Conservation (phyloP, 495 filamentous ascomycete genomes). For the Wilcoxina mikolae region DNA sequence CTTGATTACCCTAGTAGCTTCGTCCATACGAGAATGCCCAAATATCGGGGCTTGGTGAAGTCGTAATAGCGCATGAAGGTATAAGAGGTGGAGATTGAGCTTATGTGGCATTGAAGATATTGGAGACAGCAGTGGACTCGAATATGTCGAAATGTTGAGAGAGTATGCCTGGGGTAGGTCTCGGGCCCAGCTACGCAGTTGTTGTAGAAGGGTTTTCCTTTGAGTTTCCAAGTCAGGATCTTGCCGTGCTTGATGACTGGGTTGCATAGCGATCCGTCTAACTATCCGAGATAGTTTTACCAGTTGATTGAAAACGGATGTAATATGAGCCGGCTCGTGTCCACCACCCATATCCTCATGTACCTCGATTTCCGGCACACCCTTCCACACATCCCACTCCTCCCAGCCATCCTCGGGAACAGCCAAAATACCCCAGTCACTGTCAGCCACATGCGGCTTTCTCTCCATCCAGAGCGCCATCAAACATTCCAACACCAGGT, state of each 20-base stretch:
- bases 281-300: conserved; percentile 7
- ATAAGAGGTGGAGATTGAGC: conserved; percentile 12
- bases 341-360: background rate
- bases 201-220: conserved; percentile 1
- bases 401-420: conserved; percentile 50
- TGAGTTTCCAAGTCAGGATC: background rate
- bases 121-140: background rate
- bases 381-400: conserved; percentile 56
- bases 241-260: background rate
- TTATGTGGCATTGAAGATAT: conserved; percentile 5
- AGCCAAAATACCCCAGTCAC: conserved; percentile 35
- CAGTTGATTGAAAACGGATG: conserved; percentile 13
- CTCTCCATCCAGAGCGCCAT: conserved; percentile 42
- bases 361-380: background rate
- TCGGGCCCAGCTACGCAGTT: conserved; percentile 10
- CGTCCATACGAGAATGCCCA: background rate
- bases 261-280: background rate
- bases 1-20: background rate
- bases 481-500: conserved; percentile 51
- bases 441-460: conserved; percentile 39
- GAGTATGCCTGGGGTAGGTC: background rate
- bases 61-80: conserved; percentile 8
- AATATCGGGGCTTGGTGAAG: conserved; percentile 3
- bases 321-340: conserved; percentile 12
- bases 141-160: background rate